Conservation (phyloP, 495 filamentous ascomycete species). For the Penicillium tannophilum region DNA sequence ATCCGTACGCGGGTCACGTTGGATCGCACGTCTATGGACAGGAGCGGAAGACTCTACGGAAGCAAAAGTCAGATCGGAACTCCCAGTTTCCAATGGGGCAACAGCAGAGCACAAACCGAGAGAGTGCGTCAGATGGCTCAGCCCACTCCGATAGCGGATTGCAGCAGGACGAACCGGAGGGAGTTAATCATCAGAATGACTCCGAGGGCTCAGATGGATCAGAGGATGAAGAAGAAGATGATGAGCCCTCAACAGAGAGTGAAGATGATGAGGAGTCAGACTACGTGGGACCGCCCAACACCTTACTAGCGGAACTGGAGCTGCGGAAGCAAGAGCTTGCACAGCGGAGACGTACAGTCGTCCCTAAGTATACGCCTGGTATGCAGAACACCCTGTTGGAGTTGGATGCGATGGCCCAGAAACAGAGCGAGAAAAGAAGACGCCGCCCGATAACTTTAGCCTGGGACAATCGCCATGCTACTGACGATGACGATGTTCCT, state of each 20-base stretch:
- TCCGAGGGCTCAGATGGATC: constrained; percentile 23
- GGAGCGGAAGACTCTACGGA: constrained; percentile 31
- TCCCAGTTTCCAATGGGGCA: constrained; percentile 28
- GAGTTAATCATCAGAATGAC: constrained; percentile 10
- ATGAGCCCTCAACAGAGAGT: constrained; percentile 31
- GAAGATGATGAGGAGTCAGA: constrained; percentile 24
- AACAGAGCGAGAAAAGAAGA: constrained; percentile 74
- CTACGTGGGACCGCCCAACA: constrained; percentile 77
- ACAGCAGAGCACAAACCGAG: constrained; percentile 17
- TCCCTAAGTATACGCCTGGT: constrained; percentile 64
- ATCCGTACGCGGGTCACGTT: constrained; percentile 76
- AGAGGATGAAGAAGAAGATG: constrained; percentile 31
- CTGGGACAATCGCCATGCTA: constrained; percentile 75
- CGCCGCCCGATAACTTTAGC: constrained; percentile 79
- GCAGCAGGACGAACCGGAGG: constrained; percentile 8
- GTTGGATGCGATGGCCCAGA: constrained; percentile 86
- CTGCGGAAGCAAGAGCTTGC: constrained; percentile 83
- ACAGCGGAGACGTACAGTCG: constrained; percentile 68
- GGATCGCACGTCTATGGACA: constrained; percentile 66
- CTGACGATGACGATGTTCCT: constrained; percentile 76
- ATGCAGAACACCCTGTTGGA: constrained; percentile 86
- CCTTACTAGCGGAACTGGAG: constrained; percentile 89
- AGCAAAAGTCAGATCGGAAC: constrained; percentile 23
- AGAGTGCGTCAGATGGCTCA: constrained; percentile 13
- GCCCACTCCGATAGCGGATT: constrained; percentile 17